These are phyloP conservation scores for Colletotrichum zoysiae DNA, from an alignment of 2,329 filamentous ascomycete species.

Conservation along the genomic window DNA sequence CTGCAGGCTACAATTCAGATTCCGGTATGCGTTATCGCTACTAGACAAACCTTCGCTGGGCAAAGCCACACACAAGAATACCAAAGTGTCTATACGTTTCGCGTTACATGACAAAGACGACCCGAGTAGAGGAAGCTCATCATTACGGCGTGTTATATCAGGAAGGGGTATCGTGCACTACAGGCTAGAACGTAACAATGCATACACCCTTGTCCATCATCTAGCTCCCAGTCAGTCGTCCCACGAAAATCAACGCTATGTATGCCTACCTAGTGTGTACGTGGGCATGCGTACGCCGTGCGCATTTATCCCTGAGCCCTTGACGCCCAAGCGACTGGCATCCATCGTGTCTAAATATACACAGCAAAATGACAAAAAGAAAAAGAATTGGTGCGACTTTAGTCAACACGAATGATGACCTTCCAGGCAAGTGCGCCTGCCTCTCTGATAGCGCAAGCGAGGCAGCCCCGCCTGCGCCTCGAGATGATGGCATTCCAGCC, in stretches of 20 bases:
- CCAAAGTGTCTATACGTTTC: background rate
- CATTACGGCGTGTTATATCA: conserved; percentile 26
- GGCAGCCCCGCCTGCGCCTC: conserved; percentile 74
- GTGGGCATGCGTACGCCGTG: conserved; percentile 9
- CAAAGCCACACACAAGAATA: background rate
- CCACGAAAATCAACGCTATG: conserved; percentile 34
- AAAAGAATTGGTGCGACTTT: background rate
- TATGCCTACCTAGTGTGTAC: conserved; percentile 31
- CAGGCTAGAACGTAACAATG: conserved; percentile 29
- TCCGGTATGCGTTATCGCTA: conserved; percentile 9
- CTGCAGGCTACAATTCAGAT: background rate
- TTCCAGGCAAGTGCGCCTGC: conserved; percentile 78
- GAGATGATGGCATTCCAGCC: conserved; percentile 82
- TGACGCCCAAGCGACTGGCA: conserved; percentile 11
- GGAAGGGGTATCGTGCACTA: conserved; percentile 37
- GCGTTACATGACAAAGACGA: background rate
- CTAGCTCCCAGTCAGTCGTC: conserved; percentile 4
- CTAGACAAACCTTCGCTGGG: conserved; percentile 12
- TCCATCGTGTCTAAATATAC: conserved; percentile 3
- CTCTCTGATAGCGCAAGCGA: conserved; percentile 81
- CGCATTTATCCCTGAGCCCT: background rate
- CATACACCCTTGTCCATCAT: conserved; percentile 17
- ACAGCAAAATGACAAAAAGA: conserved; percentile 1
- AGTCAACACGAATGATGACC: conserved; percentile 73
- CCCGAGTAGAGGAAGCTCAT: conserved; percentile 3